Conservation (phyloP, 495 filamentous ascomycete species). For the Daldinia vernicosa region DNA sequence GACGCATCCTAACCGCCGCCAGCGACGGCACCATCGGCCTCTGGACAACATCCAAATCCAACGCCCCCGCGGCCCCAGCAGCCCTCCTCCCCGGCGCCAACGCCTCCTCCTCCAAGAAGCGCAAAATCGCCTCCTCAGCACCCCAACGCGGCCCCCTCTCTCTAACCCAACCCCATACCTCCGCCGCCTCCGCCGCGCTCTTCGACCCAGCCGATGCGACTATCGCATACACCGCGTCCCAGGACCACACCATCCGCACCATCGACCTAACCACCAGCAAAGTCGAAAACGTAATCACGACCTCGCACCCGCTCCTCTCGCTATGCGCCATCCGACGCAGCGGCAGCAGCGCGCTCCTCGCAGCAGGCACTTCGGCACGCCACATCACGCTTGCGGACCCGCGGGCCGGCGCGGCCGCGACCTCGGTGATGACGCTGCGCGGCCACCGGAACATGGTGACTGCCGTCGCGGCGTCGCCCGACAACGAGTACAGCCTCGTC, state of each 20-base stretch:
- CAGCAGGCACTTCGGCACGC: slow-evolving; percentile 83
- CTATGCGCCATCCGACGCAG: slow-evolving; percentile 70
- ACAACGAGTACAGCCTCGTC: slow-evolving; percentile 80
- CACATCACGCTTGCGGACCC: slow-evolving; percentile 92
- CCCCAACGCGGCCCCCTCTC: slow-evolving; percentile 83
- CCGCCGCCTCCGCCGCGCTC: slow-evolving; percentile 74
- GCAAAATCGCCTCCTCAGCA: slow-evolving; percentile 73
- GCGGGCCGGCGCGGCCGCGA: slow-evolving; percentile 72
- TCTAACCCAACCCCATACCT: slow-evolving; percentile 74
- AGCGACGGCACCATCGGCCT: slow-evolving; percentile 81
- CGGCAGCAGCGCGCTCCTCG: slow-evolving; percentile 69
- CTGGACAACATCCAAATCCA: slow-evolving; percentile 81
- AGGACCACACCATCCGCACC: slow-evolving; percentile 88
- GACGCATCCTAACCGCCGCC: slow-evolving; percentile 82
- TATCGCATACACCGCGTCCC: slow-evolving; percentile 86
- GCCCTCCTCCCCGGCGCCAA: slow-evolving; percentile 69
- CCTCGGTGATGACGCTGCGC: slow-evolving; percentile 84
- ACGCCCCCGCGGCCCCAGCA: slow-evolving; percentile 73
- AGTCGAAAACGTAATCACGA: slow-evolving; percentile 80
- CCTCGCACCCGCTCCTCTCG: slow-evolving; percentile 80
- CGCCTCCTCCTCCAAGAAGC: slow-evolving; percentile 72
- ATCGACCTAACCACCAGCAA: slow-evolving; percentile 85
- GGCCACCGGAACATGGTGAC: slow-evolving; percentile 89
- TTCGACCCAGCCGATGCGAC: slow-evolving; percentile 87
- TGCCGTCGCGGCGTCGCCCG: slow-evolving; percentile 71